These are phyloP conservation scores for Aspergillus phoenicis DNA, from an alignment of 2,329 filamentous ascomycete genomes.

Conservation along the genomic window DNA sequence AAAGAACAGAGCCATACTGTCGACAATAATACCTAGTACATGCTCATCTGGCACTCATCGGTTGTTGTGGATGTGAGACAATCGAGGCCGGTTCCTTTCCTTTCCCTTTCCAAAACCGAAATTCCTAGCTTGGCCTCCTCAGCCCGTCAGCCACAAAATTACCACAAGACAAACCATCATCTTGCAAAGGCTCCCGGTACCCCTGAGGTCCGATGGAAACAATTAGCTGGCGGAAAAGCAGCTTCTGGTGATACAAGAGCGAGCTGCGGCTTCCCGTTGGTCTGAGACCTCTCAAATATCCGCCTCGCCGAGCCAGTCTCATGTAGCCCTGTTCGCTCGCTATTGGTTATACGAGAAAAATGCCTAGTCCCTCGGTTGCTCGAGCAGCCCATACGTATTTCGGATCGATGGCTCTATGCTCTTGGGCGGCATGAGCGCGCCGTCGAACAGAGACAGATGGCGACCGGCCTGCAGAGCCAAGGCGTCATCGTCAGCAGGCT, in stretches of 20 bases:
- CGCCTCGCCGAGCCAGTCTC: conserved; percentile 25
- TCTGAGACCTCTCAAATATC: conserved; percentile 36
- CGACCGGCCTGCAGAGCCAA: conserved; percentile 2
- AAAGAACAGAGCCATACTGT: conserved; percentile 10
- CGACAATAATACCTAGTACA: not conserved
- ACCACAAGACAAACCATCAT: conserved; percentile 15
- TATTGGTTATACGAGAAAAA: conserved; percentile 28
- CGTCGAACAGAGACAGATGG: conserved; percentile 6
- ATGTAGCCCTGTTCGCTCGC: conserved; percentile 8
- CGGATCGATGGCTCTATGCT: conserved; percentile 23
- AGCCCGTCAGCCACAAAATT: conserved; percentile 10
- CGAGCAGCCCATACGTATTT: conserved; percentile 18
- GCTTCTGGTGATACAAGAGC: conserved; percentile 33
- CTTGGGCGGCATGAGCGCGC: conserved; percentile 13
- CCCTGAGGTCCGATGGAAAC: conserved; percentile 23
- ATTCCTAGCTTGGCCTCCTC: conserved; percentile 3
- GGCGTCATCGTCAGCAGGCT: not conserved
- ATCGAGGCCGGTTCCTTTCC: not conserved
- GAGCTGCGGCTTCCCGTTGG: conserved; percentile 35
- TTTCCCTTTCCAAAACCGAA: not conserved
- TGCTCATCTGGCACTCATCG: not conserved
- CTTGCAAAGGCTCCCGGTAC: conserved; percentile 13
- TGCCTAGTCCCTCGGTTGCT: conserved; percentile 29
- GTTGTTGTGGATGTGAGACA: not conserved
- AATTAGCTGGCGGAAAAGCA: conserved; percentile 28